A percentile compares a stretch with the other conserved stretches of the same genome.
Conservation (phyloP, 2,329 filamentous ascomycete genomes). For the Colletotrichum viniferum region DNA sequence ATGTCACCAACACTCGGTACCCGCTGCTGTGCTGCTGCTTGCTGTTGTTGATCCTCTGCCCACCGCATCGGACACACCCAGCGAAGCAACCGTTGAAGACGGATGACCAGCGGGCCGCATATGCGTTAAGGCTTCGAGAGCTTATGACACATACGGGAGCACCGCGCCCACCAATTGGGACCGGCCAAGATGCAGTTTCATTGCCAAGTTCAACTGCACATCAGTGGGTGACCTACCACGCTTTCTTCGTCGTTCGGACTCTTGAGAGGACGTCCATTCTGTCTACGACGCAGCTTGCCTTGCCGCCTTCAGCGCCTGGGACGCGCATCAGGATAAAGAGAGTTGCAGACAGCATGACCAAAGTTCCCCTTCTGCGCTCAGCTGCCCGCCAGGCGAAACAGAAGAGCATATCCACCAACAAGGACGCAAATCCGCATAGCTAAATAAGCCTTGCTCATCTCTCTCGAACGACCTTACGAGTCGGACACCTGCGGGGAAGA, state of each 20-base stretch:
- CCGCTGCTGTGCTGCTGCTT: background rate
- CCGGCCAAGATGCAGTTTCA: background rate
- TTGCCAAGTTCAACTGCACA: background rate
- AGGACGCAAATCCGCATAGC: background rate
- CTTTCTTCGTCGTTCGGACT: background rate
- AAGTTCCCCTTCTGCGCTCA: background rate
- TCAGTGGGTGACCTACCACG: background rate
- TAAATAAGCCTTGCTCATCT: background rate
- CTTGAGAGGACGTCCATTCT: background rate
- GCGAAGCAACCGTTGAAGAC: background rate
- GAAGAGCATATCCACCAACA: background rate
- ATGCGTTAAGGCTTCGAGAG: background rate
- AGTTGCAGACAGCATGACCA: background rate
- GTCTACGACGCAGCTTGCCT: background rate
- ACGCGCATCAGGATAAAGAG: background rate
- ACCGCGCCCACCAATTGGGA: background rate
- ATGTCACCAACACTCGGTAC: background rate
- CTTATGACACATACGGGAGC: background rate
- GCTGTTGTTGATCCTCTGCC: background rate
- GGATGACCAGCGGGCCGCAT: background rate
- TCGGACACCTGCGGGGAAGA: conserved; percentile 2
- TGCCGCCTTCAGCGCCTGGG: background rate
- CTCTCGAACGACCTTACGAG: background rate
- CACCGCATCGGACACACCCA: background rate
- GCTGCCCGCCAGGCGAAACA: background rate